A percentile compares a stretch with the other conserved stretches of the same genome.
phyloP scores from a whole-genome alignment of 306 rosid species.

The Prunus mira region DNA sequence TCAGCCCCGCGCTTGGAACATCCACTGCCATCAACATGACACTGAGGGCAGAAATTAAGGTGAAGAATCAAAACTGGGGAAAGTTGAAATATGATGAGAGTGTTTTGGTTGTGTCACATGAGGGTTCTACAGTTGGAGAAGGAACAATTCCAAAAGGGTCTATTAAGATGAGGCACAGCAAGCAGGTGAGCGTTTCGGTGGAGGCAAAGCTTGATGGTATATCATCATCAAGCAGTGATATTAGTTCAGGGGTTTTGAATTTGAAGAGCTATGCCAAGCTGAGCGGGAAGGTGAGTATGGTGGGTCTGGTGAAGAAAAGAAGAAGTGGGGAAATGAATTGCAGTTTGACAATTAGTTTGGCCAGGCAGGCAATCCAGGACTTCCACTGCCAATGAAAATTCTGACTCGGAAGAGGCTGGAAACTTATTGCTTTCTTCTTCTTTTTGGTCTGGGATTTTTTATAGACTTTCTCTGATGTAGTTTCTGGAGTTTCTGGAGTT shows the following conservation, averaged over 20 bases:
- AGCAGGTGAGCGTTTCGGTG: not conserved
- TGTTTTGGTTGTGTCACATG: not conserved
- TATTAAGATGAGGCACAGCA: not conserved
- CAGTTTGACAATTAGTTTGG: not conserved
- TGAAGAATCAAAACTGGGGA: constrained; percentile 20
- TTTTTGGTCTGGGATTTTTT: not conserved
- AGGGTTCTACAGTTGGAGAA: not conserved
- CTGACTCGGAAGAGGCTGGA: not conserved
- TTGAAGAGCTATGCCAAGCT: constrained; percentile 10
- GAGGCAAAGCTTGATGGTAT: constrained; percentile 3
- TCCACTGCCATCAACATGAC: constrained; percentile 18
- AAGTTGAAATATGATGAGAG: constrained; percentile 8
- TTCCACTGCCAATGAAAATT: constrained; percentile 15
- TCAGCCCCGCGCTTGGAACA: not conserved
- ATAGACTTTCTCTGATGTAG: not conserved
- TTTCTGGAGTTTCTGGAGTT: not conserved
- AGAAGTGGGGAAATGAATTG: constrained; percentile 12
- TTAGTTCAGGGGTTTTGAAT: constrained; percentile 10
- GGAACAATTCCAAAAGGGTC: constrained; percentile 1
- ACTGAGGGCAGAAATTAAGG: not conserved
- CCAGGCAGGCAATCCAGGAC: constrained; percentile 5
- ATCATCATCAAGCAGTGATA: not conserved
- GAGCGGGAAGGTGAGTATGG: constrained; percentile 12
- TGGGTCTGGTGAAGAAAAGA: constrained; percentile 6
- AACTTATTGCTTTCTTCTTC: not conserved